Evolutionary conservation across 306 rosid species (phyloP), one percentile per base, ranked within the genome.

Genomic region (Gleditsia sinensis): DNA sequence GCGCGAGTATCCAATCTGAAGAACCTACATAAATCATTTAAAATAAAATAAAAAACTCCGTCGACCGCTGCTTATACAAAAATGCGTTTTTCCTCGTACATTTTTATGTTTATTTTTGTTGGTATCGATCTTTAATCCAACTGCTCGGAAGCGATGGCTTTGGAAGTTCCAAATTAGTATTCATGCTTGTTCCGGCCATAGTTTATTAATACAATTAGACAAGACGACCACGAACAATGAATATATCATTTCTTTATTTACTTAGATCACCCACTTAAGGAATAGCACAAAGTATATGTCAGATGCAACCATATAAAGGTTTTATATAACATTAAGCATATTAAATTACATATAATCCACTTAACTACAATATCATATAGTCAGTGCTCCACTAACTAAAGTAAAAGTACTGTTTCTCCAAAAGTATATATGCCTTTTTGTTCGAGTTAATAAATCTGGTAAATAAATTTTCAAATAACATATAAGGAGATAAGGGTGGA

Each of bases 311-410:
- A 19, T 28, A 6, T 16, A 75, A 53, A 62, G 71, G 7, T 61
- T 28, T 27, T 78, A 21, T 13, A 64, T 61, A 57, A 61, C 71
- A 61, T 68, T 32, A 49, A 67, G 72, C 53, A 36, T 62, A 36
- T 75, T 36, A 63, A 43, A 64, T 30, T 49, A 42, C 27, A 16
- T n/a, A 36, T 48, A 27, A 24, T 37, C 24, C 16, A 71, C 2
- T 66, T 54, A 54, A 75, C 3, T 40, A 66, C n/a, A 13, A 28
- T 54, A 65, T 65, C 72, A 24, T 21, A 27, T 66, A 30, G 34
- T 42, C 21, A 65, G 80, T 66, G 80, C 74, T 66, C 67, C 80
- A 75, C 54, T 53, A 12, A 64, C 37, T 53, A 66, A 65, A 75
- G 80, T 40, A 75, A 66, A 65, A 75, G 80, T 40, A 75, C 11